Evolutionary conservation across 495 filamentous ascomycete species (phyloP).

Genomic region (Penicillium taxi): DNA sequence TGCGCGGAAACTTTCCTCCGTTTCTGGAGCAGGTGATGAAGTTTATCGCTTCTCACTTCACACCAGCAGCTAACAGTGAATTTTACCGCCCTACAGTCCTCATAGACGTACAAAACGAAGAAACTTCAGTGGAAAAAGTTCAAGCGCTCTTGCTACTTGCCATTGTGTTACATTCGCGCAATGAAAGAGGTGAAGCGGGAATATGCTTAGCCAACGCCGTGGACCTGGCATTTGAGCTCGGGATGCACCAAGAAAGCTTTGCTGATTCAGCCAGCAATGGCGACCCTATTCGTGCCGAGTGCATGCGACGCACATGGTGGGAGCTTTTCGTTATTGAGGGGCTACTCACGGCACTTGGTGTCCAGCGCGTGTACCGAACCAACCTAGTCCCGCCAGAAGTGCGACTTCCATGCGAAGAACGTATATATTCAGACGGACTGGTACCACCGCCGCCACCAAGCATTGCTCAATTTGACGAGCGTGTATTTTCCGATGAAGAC

Average conservation of each 20-base stretch:
- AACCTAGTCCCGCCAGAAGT: slow-evolving; percentile 32
- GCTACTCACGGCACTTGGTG: slow-evolving; percentile 42
- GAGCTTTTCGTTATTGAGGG: slow-evolving; percentile 74
- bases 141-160: slow-evolving; percentile 72
- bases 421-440: slow-evolving; percentile 39
- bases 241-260: slow-evolving; percentile 56
- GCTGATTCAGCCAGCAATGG: slow-evolving; percentile 36
- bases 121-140: slow-evolving; percentile 41
- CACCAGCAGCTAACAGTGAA: slow-evolving; percentile 32
- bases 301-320: slow-evolving; percentile 86
- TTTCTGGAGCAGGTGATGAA: slow-evolving; percentile 42
- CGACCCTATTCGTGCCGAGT: slow-evolving; percentile 59
- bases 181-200: slow-evolving; percentile 57
- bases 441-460: slow-evolving; percentile 30
- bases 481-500: slow-evolving; percentile 40
- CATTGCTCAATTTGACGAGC: slow-evolving; percentile 38
- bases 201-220: slow-evolving; percentile 60
- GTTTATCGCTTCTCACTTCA: slow-evolving; percentile 41
- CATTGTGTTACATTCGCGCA: slow-evolving; percentile 68
- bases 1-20: slow-evolving; percentile 21
- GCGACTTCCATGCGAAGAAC: slow-evolving; percentile 38
- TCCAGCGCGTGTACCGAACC: slow-evolving; percentile 29
- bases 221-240: slow-evolving; percentile 63
- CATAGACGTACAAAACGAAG: slow-evolving; percentile 27
- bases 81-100: slow-evolving; percentile 34